Conservation (phyloP, 2,329 filamentous ascomycete species). For the Penicillium decumbens region DNA sequence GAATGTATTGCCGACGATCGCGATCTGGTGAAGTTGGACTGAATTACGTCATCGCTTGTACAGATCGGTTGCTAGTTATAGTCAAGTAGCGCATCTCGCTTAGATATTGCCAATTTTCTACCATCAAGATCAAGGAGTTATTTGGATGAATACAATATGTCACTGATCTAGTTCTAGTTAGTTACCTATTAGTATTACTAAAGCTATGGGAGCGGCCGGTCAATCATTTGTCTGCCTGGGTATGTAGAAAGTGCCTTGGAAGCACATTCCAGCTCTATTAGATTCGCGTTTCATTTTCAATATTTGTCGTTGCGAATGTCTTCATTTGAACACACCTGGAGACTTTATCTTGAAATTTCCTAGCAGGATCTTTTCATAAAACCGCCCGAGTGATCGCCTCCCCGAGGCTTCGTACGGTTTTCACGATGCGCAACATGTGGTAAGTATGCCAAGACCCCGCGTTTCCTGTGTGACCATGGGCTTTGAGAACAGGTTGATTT, state of each 20-base stretch:
- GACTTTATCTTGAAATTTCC: not conserved
- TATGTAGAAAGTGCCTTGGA: too few species aligned
- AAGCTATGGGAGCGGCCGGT: too few species aligned
- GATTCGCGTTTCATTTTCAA: too few species aligned
- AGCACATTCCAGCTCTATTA: too few species aligned
- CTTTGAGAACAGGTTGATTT: not conserved
- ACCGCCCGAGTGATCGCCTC: not conserved
- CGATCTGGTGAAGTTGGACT: conserved; percentile 5
- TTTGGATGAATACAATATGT: too few species aligned
- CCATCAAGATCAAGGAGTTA: too few species aligned
- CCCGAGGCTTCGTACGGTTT: not conserved
- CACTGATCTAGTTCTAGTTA: too few species aligned
- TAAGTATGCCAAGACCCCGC: not conserved
- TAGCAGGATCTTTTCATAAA: not conserved
- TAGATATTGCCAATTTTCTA: not conserved
- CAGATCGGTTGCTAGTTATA: not conserved
- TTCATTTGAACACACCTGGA: too few species aligned
- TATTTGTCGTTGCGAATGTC: too few species aligned
- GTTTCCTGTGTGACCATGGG: too few species aligned
- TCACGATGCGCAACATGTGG: not conserved
- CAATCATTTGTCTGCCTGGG: too few species aligned
- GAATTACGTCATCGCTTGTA: conserved; percentile 5
- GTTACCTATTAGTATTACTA: too few species aligned
- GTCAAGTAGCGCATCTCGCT: not conserved
- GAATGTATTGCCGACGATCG: conserved; percentile 3